These are phyloP conservation scores for Camelina neglecta DNA, from an alignment of 345 rosid genomes.

Conservation along the genomic window DNA sequence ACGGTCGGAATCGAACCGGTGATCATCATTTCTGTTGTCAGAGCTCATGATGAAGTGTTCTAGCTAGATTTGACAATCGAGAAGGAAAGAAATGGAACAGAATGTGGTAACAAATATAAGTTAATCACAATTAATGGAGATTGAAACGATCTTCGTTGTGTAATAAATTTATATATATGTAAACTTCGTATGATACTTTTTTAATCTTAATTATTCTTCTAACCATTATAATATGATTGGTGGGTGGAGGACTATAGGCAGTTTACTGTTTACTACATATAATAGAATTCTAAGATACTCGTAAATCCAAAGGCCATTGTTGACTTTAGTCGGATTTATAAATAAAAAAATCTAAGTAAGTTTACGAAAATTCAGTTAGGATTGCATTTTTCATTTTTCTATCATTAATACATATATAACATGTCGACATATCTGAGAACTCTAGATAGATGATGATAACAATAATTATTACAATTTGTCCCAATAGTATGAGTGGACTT, in stretches of 20 bases:
- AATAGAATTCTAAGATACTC: background rate
- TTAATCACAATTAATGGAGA: background rate
- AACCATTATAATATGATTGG: no score
- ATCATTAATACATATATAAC: background rate
- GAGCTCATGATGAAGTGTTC: slow-evolving; percentile 28
- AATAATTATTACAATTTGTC: background rate
- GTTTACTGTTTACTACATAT: background rate
- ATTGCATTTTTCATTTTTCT: slow-evolving; percentile 1
- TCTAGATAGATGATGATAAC: background rate
- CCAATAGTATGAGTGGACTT: slow-evolving; percentile 7
- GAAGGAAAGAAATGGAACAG: background rate
- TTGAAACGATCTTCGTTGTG: no score
- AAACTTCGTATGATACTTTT: no score
- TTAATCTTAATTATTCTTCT: no score
- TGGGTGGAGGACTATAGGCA: background rate
- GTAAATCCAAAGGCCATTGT: slow-evolving; percentile 7
- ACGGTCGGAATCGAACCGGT: slow-evolving; percentile 19
- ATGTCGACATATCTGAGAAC: slow-evolving; percentile 22
- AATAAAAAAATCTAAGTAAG: background rate
- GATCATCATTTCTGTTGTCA: slow-evolving; percentile 4
- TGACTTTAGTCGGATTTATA: slow-evolving; percentile 27
- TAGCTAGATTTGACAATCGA: background rate
- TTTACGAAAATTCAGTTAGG: background rate
- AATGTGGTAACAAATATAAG: slow-evolving; percentile 13
- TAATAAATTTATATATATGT: no score